These are phyloP conservation scores for Botrytis paeoniae DNA, from an alignment of 2,329 filamentous ascomycete species.

Conservation along the genomic window DNA sequence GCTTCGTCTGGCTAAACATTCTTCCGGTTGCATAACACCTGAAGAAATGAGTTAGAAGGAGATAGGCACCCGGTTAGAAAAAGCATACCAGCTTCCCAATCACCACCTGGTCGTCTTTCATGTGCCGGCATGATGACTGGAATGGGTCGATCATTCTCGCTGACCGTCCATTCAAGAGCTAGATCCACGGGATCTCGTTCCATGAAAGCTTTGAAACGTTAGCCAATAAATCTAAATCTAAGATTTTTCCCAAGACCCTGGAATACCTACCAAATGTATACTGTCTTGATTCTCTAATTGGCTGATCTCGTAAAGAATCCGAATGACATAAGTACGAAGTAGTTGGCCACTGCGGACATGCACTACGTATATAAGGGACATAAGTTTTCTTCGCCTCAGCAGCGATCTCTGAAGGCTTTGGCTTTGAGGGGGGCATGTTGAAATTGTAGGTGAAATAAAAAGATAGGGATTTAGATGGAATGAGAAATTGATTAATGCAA, in stretches of 20 bases:
- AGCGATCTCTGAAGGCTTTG: conserved; percentile 67
- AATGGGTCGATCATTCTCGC: conserved; percentile 32
- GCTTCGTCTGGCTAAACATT: conserved; percentile 71
- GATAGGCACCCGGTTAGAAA: not conserved
- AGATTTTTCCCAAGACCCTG: not conserved
- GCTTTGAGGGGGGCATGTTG: conserved; percentile 56
- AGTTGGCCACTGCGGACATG: conserved; percentile 54
- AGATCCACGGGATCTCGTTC: conserved; percentile 58
- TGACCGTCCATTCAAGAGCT: conserved; percentile 55
- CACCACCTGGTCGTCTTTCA: conserved; percentile 73
- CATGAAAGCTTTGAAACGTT: conserved; percentile 43
- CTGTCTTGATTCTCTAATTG: conserved; percentile 30
- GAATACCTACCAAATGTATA: conserved; percentile 45
- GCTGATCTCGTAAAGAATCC: conserved; percentile 45
- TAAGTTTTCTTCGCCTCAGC: conserved; percentile 69
- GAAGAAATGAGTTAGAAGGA: conserved; percentile 31
- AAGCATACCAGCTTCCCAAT: conserved; percentile 66
- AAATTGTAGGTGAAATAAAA: not conserved
- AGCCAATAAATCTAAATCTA: not conserved
- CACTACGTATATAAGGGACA: conserved; percentile 60
- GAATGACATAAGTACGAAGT: conserved; percentile 52
- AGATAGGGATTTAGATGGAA: not conserved
- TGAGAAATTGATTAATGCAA: not conserved
- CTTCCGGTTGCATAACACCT: conserved; percentile 61
- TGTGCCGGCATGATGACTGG: conserved; percentile 53